Evolutionary conservation across 306 rosid genomes (phyloP), one percentile per base, ranked within the genome.

Genomic region (Biancaea sappan): DNA sequence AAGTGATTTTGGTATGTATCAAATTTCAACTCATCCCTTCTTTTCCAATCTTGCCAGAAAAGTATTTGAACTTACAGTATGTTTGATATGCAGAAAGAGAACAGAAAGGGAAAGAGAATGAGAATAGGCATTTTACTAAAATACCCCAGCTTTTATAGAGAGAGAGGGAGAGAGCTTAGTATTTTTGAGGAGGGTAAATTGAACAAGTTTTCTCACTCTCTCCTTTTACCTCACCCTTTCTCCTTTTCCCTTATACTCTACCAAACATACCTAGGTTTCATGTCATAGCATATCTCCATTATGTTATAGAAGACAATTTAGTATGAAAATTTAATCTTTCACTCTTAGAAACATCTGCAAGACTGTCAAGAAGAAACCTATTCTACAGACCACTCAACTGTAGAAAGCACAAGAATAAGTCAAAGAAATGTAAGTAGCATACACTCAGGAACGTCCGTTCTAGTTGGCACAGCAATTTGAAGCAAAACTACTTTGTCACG

Each of bases 401-500:
- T 81, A 58, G 71, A 78, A 25, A 16, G 71, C 66, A 40, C 59
- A 64, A 26, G 41, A 69, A 54, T 37, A 54, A 43, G 61, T 50
- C 38, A 66, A 71, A 58, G 74, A 54, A 56, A 66, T 47, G 52
- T 16, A 44, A 74, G 80, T 32, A 73, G 48, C 91, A 57, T 92
- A 92, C 98, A 92, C 77, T 92, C 98, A 48, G 98, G 98, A 75
- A 92, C 98, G 77, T 92, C 98, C 13, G 98, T 92, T 77, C 98
- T 86, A 53, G 98, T 92, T 66, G 98, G 98, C 77, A 92, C 98
- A 2, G 98, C 98, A 86, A 92, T 92, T 85, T 92, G 98, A 82
- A 92, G 87, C 80, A 92, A 82, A 69, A 92, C 98, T 25, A 92
- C 98, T 85, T 88, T 92, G 60, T 86, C 94, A 75, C 86, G 88